Conservation (phyloP, 306 rosid genomes). For the Rosa chinensis region DNA sequence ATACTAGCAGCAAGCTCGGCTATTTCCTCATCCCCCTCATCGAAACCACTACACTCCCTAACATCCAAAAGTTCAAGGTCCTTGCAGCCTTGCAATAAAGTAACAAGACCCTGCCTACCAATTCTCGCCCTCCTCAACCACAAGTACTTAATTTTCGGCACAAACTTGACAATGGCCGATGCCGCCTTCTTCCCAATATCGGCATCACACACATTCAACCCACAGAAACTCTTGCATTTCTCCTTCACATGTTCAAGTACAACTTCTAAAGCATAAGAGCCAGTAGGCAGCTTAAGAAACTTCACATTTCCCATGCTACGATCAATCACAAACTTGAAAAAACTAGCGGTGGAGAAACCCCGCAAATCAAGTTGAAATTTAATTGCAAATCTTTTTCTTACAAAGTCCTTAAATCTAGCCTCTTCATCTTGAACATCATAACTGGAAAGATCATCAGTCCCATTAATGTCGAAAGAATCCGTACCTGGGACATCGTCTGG, state of each 20-base stretch:
- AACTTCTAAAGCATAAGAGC: neutral
- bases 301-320: conserved; percentile 3
- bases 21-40: conserved; percentile 7
- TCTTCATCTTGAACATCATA: neutral
- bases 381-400: neutral
- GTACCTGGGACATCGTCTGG: conserved; percentile 12
- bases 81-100: neutral
- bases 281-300: neutral
- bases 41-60: conserved; percentile 5
- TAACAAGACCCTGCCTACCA: neutral
- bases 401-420: neutral
- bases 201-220: neutral
- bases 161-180: neutral
- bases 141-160: conserved; percentile 4
- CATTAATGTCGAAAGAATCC: neutral
- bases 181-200: neutral
- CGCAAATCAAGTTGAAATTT: neutral
- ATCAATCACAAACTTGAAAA: neutral
- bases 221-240: neutral
- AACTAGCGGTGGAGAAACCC: neutral
- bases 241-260: neutral
- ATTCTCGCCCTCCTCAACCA: neutral
- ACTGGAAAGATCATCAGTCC: neutral
- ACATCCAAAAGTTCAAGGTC: neutral
- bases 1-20: conserved; percentile 2